A percentile compares a stretch with the other conserved stretches of the same genome.
Conservation (phyloP, 2,329 filamentous ascomycete genomes). For the Zelopaecilomyces penicillatus region DNA sequence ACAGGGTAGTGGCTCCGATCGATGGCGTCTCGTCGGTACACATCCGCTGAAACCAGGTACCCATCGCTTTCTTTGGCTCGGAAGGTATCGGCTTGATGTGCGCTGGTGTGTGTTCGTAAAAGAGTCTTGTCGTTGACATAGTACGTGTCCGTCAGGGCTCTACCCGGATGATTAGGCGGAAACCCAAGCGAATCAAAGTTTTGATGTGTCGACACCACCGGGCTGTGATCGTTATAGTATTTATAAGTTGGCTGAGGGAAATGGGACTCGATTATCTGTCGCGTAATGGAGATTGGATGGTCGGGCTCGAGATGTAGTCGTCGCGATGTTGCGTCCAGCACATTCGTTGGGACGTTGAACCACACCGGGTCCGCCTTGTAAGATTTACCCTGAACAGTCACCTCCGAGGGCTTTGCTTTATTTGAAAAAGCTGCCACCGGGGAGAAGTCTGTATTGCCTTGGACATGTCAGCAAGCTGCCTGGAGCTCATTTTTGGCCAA, state of each 20-base stretch:
- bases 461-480: too few relatives aligned
- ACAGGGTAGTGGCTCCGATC: slow-evolving; percentile 93
- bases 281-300: slow-evolving; percentile 84
- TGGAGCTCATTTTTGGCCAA: background rate
- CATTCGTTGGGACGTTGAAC: slow-evolving; percentile 75
- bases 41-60: slow-evolving; percentile 87
- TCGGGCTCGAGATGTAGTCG: slow-evolving; percentile 83
- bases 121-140: slow-evolving; percentile 82
- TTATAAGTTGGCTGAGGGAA: slow-evolving; percentile 68
- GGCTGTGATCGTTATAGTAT: slow-evolving; percentile 70
- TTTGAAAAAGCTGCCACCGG: too few relatives aligned
- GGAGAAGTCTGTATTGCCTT: too few relatives aligned
- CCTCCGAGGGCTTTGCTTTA: slow-evolving; percentile 17
- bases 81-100: slow-evolving; percentile 82
- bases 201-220: slow-evolving; percentile 73
- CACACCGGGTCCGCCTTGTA: slow-evolving; percentile 65
- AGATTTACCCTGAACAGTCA: slow-evolving; percentile 53
- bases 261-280: slow-evolving; percentile 82
- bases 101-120: slow-evolving; percentile 86
- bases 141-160: slow-evolving; percentile 85
- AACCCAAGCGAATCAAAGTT: slow-evolving; percentile 99
- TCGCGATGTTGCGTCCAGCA: slow-evolving; percentile 65
- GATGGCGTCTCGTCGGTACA: slow-evolving; percentile 90
- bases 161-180: slow-evolving; percentile 76
- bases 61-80: slow-evolving; percentile 62